Base-by-base conservation (phyloP, 495 filamentous ascomycete genomes). In the Hypoxylon perforatum region DNA sequence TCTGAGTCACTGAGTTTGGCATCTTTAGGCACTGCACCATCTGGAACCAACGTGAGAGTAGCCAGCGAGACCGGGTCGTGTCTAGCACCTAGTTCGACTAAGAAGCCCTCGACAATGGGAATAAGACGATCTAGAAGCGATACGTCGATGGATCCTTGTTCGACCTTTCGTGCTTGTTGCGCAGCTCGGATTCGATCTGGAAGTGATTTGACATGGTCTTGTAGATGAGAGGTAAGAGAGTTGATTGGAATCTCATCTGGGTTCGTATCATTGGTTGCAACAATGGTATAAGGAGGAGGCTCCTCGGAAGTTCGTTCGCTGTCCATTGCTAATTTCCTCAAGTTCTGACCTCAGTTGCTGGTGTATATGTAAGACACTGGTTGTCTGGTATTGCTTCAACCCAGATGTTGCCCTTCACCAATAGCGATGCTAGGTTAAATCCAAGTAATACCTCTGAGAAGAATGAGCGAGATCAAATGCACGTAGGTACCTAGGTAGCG, bases 1-100 rank as follows among this genome's bases (percentile, higher is more conserved):
- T 65, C 70, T 3, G 69, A 73, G 0, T 73, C 76, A 30, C 63
- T 78, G 22, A 83, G 59, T 0, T 47, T 46, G 47, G 76, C 75
- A 36, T 68, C 69, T 2, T 48, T 41, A 0, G 80, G 73, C 0
- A 81, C 70, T 0, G 73, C 76, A 3, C 57, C 48, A 0, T 46
- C 74, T 0, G 81, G 81, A 2, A 83, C 76, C 21, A 83, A 59
- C 15, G 71, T 78, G 28, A 82, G 65, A 48, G 79, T 76, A 1
- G 75, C 78, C 3, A 75, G 30, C 4, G 54, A 15, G 4, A 73
- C 67, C 4, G 64, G 47, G 1, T 22, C 47, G 19, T 65, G 60
- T 22, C 57, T 48, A 14, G 49, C 38, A 18, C 66, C 67, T 12
- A 81, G 56, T 7, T 76, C 70, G 23, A 63, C 59, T 14, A 83